Conservation (phyloP, 2,329 filamentous ascomycete species). For the Cercospora beticola region DNA sequence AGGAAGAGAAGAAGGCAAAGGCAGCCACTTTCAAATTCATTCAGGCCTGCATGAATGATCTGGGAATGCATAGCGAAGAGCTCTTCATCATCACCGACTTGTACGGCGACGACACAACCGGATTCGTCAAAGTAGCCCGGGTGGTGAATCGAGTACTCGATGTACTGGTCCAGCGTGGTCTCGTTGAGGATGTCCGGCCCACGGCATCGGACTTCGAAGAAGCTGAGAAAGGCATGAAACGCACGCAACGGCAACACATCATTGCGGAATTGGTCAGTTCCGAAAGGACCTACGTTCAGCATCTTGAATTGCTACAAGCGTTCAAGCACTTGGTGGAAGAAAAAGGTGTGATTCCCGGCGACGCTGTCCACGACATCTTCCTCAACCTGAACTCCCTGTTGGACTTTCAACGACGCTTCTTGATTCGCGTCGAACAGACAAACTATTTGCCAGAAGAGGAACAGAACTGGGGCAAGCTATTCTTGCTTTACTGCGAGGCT, state of each 20-base stretch:
- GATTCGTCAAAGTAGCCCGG: conserved; percentile 94
- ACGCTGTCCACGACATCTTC: conserved; percentile 91
- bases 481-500: conserved; percentile 77
- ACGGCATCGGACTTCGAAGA: conserved; percentile 59
- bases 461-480: conserved; percentile 95
- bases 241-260: conserved; percentile 79
- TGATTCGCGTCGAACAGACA: conserved; percentile 94
- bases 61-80: conserved; percentile 75
- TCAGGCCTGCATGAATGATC: conserved; percentile 79
- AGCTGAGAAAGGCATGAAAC: conserved; percentile 49
- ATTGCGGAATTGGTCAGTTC: conserved; percentile 90
- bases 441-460: conserved; percentile 74
- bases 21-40: conserved; percentile 90
- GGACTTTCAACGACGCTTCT: conserved; percentile 90
- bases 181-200: conserved; percentile 59
- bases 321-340: conserved; percentile 88
- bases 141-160: conserved; percentile 92
- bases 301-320: conserved; percentile 88
- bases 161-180: conserved; percentile 73
- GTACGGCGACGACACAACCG: conserved; percentile 90
- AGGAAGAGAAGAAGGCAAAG: conserved; percentile 77
- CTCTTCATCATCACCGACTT: conserved; percentile 91
- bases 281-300: conserved; percentile 96
- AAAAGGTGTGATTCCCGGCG: conserved; percentile 81
- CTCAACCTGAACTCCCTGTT: conserved; percentile 92